These are phyloP conservation scores for Zanthoxylum bungeanum DNA, from an alignment of 345 rosid species.

Conservation along the genomic window DNA sequence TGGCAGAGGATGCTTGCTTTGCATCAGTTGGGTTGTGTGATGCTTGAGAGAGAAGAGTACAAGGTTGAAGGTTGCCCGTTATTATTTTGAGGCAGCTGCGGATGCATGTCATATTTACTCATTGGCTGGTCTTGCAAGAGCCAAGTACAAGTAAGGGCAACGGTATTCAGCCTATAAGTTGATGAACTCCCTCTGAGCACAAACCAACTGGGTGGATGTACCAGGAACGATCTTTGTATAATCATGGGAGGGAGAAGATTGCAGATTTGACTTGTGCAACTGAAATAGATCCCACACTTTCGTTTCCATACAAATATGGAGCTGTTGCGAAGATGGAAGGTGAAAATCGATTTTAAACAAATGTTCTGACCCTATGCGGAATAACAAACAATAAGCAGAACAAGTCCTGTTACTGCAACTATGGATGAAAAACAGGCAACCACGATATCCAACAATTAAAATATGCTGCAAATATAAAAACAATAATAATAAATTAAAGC, in stretches of 20 bases:
- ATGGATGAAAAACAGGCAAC: too few species aligned
- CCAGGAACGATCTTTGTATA: slow-evolving; percentile 81
- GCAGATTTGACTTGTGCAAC: slow-evolving; percentile 64
- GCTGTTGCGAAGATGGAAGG: slow-evolving; percentile 57
- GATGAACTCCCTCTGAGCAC: slow-evolving; percentile 49
- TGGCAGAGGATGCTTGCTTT: slow-evolving; percentile 80
- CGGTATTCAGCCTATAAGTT: slow-evolving; percentile 63
- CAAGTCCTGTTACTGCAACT: too few species aligned
- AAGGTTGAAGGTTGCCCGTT: slow-evolving; percentile 50
- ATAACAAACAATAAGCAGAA: too few species aligned
- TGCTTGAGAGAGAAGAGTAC: slow-evolving; percentile 64
- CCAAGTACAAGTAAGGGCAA: slow-evolving; percentile 73
- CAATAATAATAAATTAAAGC: too few species aligned
- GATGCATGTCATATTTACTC: slow-evolving; percentile 84
- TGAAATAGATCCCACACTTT: slow-evolving; percentile 75
- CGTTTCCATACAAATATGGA: slow-evolving; percentile 83
- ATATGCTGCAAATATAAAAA: too few species aligned
- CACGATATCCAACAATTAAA: too few species aligned
- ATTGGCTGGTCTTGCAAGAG: slow-evolving; percentile 72
- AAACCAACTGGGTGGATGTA: slow-evolving; percentile 92
- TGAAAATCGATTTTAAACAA: too few species aligned
- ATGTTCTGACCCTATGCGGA: too few species aligned
- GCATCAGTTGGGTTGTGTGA: slow-evolving; percentile 78
- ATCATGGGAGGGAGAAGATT: slow-evolving; percentile 53
- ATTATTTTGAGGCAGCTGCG: slow-evolving; percentile 63